phyloP scores from a whole-genome alignment of 768 basidiomycete species.

The Panus rudis region DNA sequence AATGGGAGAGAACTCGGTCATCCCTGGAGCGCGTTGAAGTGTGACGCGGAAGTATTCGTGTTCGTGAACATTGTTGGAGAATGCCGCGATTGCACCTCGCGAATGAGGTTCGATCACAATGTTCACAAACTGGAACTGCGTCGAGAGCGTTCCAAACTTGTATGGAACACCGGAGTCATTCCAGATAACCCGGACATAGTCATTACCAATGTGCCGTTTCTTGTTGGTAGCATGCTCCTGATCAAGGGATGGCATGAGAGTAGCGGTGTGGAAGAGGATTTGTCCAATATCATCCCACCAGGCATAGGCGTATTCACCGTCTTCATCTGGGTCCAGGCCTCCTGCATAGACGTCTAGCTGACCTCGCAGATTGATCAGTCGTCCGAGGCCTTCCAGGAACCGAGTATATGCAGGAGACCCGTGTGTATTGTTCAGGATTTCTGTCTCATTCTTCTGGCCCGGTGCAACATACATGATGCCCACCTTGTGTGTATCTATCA shows the following conservation, averaged over 20 bases:
- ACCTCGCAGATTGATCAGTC: conserved; percentile 80
- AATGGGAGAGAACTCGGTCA: conserved; percentile 91
- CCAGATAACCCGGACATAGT: conserved; percentile 94
- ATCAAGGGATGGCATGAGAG: conserved; percentile 86
- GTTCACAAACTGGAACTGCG: conserved; percentile 96
- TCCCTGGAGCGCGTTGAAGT: conserved; percentile 79
- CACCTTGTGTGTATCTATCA: conserved; percentile 96
- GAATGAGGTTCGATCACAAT: conserved; percentile 95
- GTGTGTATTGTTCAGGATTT: conserved; percentile 84
- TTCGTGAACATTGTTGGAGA: conserved; percentile 77
- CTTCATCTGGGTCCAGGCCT: conserved; percentile 82
- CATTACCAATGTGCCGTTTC: conserved; percentile 95
- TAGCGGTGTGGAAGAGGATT: conserved; percentile 91
- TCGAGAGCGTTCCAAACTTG: conserved; percentile 83
- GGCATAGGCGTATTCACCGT: conserved; percentile 95
- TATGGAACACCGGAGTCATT: conserved; percentile 93
- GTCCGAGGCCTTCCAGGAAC: conserved; percentile 85
- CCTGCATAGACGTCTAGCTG: conserved; percentile 92
- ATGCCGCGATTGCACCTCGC: conserved; percentile 74
- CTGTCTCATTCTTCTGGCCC: conserved; percentile 75
- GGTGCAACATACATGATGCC: conserved; percentile 95
- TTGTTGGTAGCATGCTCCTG: conserved; percentile 77
- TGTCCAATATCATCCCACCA: conserved; percentile 99
- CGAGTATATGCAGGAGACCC: conserved; percentile 94
- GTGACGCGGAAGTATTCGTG: conserved; percentile 96